Conservation (phyloP, 495 filamentous ascomycete genomes). For the Aspergillus cavernicola region DNA sequence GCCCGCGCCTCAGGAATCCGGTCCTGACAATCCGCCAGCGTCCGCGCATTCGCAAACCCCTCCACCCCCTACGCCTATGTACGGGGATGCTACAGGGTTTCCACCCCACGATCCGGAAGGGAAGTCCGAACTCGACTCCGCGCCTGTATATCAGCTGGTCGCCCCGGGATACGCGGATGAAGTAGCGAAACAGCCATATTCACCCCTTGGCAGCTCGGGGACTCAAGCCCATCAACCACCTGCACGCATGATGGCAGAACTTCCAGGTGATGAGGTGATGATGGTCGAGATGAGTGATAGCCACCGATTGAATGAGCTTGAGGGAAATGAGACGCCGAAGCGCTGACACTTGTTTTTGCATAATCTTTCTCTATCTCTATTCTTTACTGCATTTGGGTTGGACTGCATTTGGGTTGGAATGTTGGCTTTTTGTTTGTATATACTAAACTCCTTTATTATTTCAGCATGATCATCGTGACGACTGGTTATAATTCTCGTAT, state of each 20-base stretch:
- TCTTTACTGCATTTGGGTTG: too few relatives aligned
- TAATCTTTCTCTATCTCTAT: too few relatives aligned
- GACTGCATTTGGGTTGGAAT: too few relatives aligned
- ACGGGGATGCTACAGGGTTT: too few relatives aligned
- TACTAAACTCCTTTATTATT: too few relatives aligned
- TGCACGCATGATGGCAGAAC: neutral
- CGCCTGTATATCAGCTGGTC: neutral
- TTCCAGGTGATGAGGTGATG: neutral
- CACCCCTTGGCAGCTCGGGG: neutral
- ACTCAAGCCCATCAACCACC: neutral
- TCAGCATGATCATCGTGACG: too few relatives aligned
- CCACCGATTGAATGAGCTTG: slow-evolving; percentile 3
- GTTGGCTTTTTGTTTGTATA: too few relatives aligned
- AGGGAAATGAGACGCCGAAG: too few relatives aligned
- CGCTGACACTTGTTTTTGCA: too few relatives aligned
- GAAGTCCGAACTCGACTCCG: neutral
- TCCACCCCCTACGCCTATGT: neutral
- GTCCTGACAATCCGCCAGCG: neutral
- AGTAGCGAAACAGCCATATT: neutral
- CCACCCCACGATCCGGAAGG: too few relatives aligned
- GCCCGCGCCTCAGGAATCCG: neutral
- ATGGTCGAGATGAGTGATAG: slow-evolving; percentile 8
- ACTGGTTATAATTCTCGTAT: too few relatives aligned
- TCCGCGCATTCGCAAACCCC: neutral
- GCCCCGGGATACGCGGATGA: neutral